Evolutionary conservation across 129 eudicot genomes (phyloP).

Genomic region (Apium graveolens): DNA sequence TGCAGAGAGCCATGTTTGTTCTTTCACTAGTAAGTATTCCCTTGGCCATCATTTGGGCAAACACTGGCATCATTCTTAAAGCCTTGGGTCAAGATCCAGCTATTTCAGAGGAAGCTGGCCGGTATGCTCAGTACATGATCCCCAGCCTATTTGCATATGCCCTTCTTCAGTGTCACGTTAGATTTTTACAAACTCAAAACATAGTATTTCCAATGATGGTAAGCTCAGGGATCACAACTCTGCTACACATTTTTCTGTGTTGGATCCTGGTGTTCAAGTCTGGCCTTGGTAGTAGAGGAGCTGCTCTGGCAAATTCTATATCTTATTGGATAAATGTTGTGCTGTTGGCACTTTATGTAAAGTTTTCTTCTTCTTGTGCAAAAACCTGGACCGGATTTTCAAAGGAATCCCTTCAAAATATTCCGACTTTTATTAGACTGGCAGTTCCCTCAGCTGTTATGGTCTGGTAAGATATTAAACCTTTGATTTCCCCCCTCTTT

Average conservation of each 20-base stretch:
- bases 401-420: constrained; percentile 42
- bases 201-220: constrained; percentile 64
- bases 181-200: constrained; percentile 64
- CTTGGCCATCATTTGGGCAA: constrained; percentile 55
- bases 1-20: constrained; percentile 67
- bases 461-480: constrained; percentile 45
- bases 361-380: constrained; percentile 50
- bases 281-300: constrained; percentile 67
- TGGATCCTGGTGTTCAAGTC: constrained; percentile 59
- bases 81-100: constrained; percentile 61
- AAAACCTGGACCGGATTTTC: constrained; percentile 66
- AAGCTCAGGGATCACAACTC: constrained; percentile 48
- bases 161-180: constrained; percentile 55
- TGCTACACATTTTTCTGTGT: constrained; percentile 43
- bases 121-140: constrained; percentile 53
- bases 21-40: constrained; percentile 51
- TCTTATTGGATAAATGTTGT: constrained; percentile 61
- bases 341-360: constrained; percentile 46
- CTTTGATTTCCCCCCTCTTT: neutral
- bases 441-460: constrained; percentile 79
- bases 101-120: constrained; percentile 63
- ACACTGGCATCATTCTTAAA: constrained; percentile 46
- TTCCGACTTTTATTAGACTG: constrained; percentile 41
- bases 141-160: constrained; percentile 58
- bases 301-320: constrained; percentile 62